Base-by-base conservation (phyloP, 768 basidiomycete species). In the Serendipita vermifera region DNA sequence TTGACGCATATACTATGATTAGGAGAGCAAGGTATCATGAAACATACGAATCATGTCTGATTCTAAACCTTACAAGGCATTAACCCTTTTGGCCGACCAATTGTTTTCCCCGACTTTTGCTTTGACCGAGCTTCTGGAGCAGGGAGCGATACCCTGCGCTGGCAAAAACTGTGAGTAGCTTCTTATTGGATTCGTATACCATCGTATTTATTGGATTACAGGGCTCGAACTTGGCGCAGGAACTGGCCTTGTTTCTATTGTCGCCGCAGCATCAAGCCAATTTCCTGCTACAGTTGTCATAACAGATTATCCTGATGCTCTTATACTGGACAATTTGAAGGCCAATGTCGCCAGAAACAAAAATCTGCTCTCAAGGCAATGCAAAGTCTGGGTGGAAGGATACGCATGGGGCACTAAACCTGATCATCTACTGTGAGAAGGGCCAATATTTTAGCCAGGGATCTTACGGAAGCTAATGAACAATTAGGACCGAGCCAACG, bases 151-250 rank as follows among this genome's bases (percentile, higher is more conserved):
- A 5, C 68, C 71, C 14, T 65, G 77, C 2, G 59, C 60, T 3
- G 68, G 69, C 11, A 68, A 66, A 56, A 72, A 71, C 43, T 73
- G 82, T 78, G 53, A 39, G 69, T 57, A 26, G 4, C 11, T 54
- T 17, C 20, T 40, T 31, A 27, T 17, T 54, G 33, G 6, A 7
- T 39, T 55, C 24, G 15, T 40, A 5, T 40, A 3, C n/a, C 40
- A 20, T 31, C 26, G 11, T 17, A 32, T 61, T 20, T 51, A 9
- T 54, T 24, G 33, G 13, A 33, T 3, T 38, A 6, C 46, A 84
- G 83, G 82, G 1, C 63, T 87, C n/a, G 85, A 87, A 64, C 75
- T 87, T 2, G 83, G 82, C 2, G 77, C 83, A 5, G 83, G 85
- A 4, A 75, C 77, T 40, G 83, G 78, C 15, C 65, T 88, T 5